Base-by-base conservation (phyloP, 1,139 yeast genomes). In the Sugiyamaella novakii region DNA sequence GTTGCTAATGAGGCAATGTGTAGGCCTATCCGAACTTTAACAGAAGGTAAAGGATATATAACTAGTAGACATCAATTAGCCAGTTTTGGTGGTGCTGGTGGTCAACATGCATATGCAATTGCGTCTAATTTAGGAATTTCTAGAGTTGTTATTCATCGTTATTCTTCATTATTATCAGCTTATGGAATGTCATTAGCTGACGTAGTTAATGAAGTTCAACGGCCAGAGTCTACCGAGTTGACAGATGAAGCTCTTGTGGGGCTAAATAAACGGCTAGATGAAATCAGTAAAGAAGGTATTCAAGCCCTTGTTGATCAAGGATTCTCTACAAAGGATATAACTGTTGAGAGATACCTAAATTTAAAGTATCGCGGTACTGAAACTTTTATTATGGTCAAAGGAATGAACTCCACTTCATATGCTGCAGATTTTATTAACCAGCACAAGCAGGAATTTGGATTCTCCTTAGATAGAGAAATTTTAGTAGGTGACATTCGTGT, bases 291-390 rank as follows among this genome's bases (percentile, higher is more conserved):
- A 8, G 66, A 65, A 29, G 75, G 77, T 0, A 55, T 59, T 8
- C 59, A 54, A 24, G 72, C 70, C 39, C 69, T 81, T 18, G 48
- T 53, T 2, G 58, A 60, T 2, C 84, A 78, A 62, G 86, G 85
- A 0, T 76, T 79, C 51, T 50, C 62, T 2, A 64, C 63, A 18
- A 54, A 60, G 3, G 64, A 67, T 19, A 65, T 80, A 22, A 59
- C 52, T 21, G 71, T 77, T 47, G 95, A 88, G 59, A 77, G 78
- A 27, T 86, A 78, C 58, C 71, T 88, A 56, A 89, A 89, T 63
- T 72, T 91, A 75, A 76, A 94, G 60, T 91, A 87, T 64, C 80
- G 81, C 54, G 97, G 97, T 5, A 84, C 96, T 14, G 97, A 89
- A 62, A 84, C 96, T 2, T 83, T 84, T 40, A 72, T 91, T 55